These are phyloP conservation scores for Russula dissimulans DNA, from an alignment of 768 basidiomycete species.

Conservation along the genomic window DNA sequence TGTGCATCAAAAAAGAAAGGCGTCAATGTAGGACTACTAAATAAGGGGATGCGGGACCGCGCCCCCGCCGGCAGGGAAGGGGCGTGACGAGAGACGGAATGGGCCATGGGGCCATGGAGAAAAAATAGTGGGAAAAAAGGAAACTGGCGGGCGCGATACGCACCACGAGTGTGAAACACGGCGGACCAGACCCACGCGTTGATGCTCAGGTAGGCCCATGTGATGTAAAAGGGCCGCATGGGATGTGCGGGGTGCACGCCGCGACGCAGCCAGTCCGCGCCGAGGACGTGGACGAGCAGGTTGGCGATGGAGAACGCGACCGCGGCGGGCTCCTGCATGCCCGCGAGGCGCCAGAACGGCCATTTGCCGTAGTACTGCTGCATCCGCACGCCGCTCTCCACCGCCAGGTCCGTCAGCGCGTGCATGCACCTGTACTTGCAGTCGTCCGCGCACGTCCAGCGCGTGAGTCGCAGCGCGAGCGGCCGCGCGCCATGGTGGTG, in stretches of 20 bases:
- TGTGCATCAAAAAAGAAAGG: slow-evolving; percentile 2
- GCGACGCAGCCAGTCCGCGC: slow-evolving; percentile 39
- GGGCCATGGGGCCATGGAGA: neutral
- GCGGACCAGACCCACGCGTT: slow-evolving; percentile 92
- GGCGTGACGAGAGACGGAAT: no score
- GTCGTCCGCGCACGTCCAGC: slow-evolving; percentile 84
- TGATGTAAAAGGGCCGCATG: slow-evolving; percentile 57
- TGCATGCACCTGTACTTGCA: slow-evolving; percentile 92
- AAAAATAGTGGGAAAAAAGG: neutral
- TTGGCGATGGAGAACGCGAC: slow-evolving; percentile 87
- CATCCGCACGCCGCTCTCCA: slow-evolving; percentile 33
- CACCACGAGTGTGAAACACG: slow-evolving; percentile 92
- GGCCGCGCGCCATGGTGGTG: slow-evolving; percentile 22
- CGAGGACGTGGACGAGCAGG: slow-evolving; percentile 61
- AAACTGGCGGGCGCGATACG: neutral
- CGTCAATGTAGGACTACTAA: neutral
- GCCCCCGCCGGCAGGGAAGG: no score
- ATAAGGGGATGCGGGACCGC: no score
- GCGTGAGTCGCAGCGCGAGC: slow-evolving; percentile 51
- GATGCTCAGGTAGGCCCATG: slow-evolving; percentile 61
- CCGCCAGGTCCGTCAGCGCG: slow-evolving; percentile 50
- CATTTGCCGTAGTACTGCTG: slow-evolving; percentile 94
- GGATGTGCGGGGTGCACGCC: slow-evolving; percentile 50
- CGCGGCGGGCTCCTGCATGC: slow-evolving; percentile 91
- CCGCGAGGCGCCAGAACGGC: slow-evolving; percentile 85